Percentiles rank a stretch among this genome's conserved stretches.
phyloP scores from a whole-genome alignment of 768 basidiomycete species.

The Suillus subaureus region DNA sequence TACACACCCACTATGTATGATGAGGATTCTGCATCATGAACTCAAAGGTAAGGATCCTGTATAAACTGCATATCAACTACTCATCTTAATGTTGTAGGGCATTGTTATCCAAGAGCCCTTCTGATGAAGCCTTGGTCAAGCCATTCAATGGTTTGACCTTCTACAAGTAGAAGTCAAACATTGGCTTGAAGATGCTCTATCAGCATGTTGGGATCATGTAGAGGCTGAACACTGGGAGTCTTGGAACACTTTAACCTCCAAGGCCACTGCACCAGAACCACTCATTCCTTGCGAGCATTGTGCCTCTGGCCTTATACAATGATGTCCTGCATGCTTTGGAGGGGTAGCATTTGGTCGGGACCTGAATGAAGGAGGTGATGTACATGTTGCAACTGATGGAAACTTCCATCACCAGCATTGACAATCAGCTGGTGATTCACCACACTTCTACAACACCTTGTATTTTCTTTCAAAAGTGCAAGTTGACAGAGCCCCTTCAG shows the following conservation, averaged over 20 bases:
- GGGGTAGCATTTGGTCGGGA: constrained; percentile 16
- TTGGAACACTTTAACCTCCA: too few species aligned
- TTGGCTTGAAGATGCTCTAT: constrained; percentile 15
- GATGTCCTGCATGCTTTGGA: constrained; percentile 36
- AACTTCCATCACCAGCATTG: background rate
- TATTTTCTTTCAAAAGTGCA: too few species aligned
- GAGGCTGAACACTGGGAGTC: background rate
- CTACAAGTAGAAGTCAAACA: constrained; percentile 18
- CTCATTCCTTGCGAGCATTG: background rate
- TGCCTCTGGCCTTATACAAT: constrained; percentile 13
- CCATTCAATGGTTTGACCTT: constrained; percentile 32
- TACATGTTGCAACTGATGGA: background rate
- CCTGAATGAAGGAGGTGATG: background rate
- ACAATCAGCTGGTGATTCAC: background rate
- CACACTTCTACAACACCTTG: too few species aligned
- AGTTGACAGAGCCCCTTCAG: too few species aligned
- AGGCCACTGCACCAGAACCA: background rate
- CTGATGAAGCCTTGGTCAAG: constrained; percentile 25
- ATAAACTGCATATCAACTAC: too few species aligned
- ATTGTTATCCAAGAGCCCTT: constrained; percentile 31
- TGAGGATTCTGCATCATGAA: too few species aligned
- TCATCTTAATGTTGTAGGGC: background rate
- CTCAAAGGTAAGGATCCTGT: too few species aligned
- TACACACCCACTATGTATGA: too few species aligned
- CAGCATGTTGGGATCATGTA: constrained; percentile 7